These are phyloP conservation scores for Cryphonectria radicalis DNA, from an alignment of 2,329 filamentous ascomycete genomes.

Conservation along the genomic window DNA sequence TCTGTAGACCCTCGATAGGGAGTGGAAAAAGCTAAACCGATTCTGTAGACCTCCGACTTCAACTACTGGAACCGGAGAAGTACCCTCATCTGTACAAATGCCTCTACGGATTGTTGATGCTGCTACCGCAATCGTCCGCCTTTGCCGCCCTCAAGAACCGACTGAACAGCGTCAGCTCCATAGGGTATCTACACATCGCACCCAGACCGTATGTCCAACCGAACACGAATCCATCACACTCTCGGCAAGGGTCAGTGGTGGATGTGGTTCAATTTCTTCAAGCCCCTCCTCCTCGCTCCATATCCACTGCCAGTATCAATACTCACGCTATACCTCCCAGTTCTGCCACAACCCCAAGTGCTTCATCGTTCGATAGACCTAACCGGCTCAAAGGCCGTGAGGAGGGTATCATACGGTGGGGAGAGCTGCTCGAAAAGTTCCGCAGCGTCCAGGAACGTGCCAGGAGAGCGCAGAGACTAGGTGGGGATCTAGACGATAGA, in stretches of 20 bases:
- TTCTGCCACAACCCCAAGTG: constrained; percentile 51
- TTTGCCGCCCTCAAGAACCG: constrained; percentile 97
- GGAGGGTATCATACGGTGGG: constrained; percentile 86
- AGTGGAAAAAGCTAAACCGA: neutral
- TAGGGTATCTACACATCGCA: constrained; percentile 88
- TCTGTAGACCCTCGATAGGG: neutral
- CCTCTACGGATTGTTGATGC: constrained; percentile 94
- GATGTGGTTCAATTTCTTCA: constrained; percentile 38
- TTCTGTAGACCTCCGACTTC: constrained; percentile 79
- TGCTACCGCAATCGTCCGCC: constrained; percentile 95
- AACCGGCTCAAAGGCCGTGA: constrained; percentile 82
- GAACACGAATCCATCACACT: constrained; percentile 37
- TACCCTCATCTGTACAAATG: constrained; percentile 97
- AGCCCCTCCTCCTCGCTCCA: constrained; percentile 27
- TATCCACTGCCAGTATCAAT: constrained; percentile 40
- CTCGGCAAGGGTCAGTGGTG: constrained; percentile 41
- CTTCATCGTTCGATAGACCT: constrained; percentile 69
- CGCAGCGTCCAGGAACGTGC: constrained; percentile 86
- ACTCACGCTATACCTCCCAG: constrained; percentile 44
- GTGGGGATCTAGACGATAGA: constrained; percentile 54
- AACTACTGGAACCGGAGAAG: constrained; percentile 92
- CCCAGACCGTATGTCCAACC: constrained; percentile 70
- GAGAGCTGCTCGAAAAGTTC: constrained; percentile 93
- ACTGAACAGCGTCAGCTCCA: constrained; percentile 94
- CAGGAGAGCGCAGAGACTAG: constrained; percentile 68